phyloP scores from a whole-genome alignment of 2,329 filamentous ascomycete species.

The Botryotinia globosa region DNA sequence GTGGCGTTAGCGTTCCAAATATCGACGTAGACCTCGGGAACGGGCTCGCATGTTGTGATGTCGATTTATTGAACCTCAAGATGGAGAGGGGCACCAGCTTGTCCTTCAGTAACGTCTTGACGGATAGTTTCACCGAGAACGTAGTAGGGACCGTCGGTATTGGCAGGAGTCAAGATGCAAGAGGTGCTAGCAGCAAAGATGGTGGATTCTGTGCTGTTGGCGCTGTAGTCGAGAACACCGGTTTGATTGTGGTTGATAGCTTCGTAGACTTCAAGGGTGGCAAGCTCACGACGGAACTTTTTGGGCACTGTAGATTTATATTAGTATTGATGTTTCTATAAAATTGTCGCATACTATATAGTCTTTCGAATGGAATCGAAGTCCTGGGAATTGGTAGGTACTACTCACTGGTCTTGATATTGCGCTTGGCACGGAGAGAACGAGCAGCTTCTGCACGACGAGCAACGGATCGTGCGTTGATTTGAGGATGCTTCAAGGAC shows the following conservation, averaged over 20 bases:
- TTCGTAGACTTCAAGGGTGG: constrained; percentile 17
- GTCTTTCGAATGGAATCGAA: not conserved
- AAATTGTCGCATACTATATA: no score
- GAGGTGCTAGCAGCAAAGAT: constrained; percentile 44
- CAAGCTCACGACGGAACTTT: constrained; percentile 21
- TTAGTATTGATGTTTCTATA: not conserved
- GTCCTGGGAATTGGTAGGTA: not conserved
- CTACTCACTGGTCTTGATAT: constrained; percentile 8
- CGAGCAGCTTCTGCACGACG: constrained; percentile 38
- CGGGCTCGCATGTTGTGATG: constrained; percentile 40
- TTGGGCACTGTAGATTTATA: constrained; percentile 7
- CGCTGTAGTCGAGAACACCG: constrained; percentile 13
- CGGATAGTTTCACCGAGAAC: constrained; percentile 41
- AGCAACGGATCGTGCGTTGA: constrained; percentile 37
- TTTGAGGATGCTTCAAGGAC: constrained; percentile 39
- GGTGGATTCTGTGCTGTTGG: constrained; percentile 18
- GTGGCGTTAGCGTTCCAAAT: constrained; percentile 44
- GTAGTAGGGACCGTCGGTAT: constrained; percentile 53
- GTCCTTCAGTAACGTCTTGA: constrained; percentile 46
- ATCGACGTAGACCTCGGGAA: constrained; percentile 38
- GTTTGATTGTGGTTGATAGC: constrained; percentile 23
- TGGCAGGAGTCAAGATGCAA: constrained; percentile 51
- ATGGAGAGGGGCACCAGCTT: constrained; percentile 48
- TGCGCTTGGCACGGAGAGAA: constrained; percentile 20
- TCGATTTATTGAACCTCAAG: constrained; percentile 55